Base-by-base conservation (phyloP, 345 rosid genomes). In the Arabidopsis suecica region DNA sequence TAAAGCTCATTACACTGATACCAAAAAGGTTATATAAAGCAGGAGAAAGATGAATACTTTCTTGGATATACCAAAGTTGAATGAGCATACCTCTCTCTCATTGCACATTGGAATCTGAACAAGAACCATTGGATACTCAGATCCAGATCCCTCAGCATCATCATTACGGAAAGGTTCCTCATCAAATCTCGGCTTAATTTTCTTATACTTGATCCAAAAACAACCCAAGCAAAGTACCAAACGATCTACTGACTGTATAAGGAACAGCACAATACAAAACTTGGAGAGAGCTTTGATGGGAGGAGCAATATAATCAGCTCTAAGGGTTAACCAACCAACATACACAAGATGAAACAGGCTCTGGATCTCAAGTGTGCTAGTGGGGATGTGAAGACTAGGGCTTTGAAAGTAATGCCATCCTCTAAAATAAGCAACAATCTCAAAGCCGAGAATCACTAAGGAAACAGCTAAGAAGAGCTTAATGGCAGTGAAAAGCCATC, bases 61-160 rank as follows among this genome's bases (percentile, higher is more conserved):
- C 13, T 20, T 45, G 13, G 30, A 16, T 50, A 49, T 49, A 50
- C 33, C 22, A 51, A 51, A 48, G 68, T 25, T 73, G 7, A 23
- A 25, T 33, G 38, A 14, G 42, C 65, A 75, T 81, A 88, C 94
- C 92, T 88, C 92, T 69, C 81, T 89, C 66, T 91, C 97, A 48
- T 91, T 91, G 57, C 91, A 87, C 93, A 90, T 90, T 45, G 96
- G 96, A 25, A 90, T 88, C 82, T 90, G 97, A 78, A 91, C 94
- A 79, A 91, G 97, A 83, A 87, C 92, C 93, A 82, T 87, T 34
- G 97, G 97, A 62, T 86, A 88, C 74, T 65, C 80, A 70, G 37
- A 84, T 9, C 82, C 73, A 4, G 84, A 71, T 58, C 86, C 84
- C 65, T 88, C 91, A 57, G 79, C 84, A 80, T 84, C 91, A 73